Base-by-base conservation (phyloP, 176 grass and related monocot species). In the Thinopyrum elongatum region DNA sequence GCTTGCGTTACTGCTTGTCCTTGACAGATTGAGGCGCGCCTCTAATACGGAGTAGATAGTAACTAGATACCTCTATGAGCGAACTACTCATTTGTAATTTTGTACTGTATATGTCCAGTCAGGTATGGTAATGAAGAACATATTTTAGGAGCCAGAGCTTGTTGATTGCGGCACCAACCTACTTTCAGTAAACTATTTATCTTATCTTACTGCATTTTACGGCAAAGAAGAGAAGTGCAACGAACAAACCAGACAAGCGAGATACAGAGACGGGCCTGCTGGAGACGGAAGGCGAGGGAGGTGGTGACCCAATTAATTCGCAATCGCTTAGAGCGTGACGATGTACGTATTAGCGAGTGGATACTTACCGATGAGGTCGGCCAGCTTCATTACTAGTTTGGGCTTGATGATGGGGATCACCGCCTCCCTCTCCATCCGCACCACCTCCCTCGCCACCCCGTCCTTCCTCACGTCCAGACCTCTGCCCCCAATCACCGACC, bases 331-430 rank as follows among this genome's bases (percentile, higher is more conserved):
- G 39, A 72, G 38, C 38, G n/a, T 73, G 70, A 46, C 22, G 70
- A 27, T 36, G 3, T 16, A 41, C 39, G 9, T 41, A 19, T 67
- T 3, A 67, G 65, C 29, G 16, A 34, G 65, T 9, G n/a, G 44
- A 30, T 55, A 92, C 94, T 62, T 83, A 97, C 94, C 94, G 67
- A 97, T 92, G 83, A 97, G 94, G 64, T 90, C 61, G 7, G 87
- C 90, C 47, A 97, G 92, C 71, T 86, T 93, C 92, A 94, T 97
- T 76, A 92, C 70, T 76, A 97, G 87, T 80, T 90, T 97, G 83
- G 90, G 94, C 80, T 97, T 97, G 77, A 97, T 63, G 49, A 97
- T 75, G 19, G 90, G 94, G 57, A 97, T 90, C 27, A 97, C 94
- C 26, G 94, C 90, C 82, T 94, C 94, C 83, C 72, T 82, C 90